Evolutionary conservation across 805 yeast species (phyloP).

Genomic region (Kuraishia capsulata): DNA sequence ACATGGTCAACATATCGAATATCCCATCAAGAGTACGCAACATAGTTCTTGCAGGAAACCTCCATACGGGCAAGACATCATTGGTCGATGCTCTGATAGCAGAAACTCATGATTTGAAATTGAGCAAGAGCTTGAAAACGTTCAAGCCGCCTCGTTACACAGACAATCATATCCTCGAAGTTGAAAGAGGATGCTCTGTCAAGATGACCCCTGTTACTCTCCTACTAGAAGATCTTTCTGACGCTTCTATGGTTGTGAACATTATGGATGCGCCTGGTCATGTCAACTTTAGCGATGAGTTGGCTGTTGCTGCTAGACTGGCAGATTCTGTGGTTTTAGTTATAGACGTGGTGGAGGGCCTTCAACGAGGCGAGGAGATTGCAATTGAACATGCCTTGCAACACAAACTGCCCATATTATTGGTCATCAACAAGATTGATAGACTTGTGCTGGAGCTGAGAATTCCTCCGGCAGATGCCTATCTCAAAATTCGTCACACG

Average conservation of each 20-base stretch:
- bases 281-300: conserved; percentile 72
- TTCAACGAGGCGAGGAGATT: conserved; percentile 46
- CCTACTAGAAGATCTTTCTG: conserved; percentile 40
- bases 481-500: conserved; percentile 50
- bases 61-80: conserved; percentile 83
- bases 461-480: conserved; percentile 67
- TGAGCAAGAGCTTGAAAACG: conserved; percentile 21
- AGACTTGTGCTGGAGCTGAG: conserved; percentile 72
- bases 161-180: conserved; percentile 65
- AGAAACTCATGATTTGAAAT: conserved; percentile 49
- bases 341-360: conserved; percentile 82
- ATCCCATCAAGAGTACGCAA: conserved; percentile 64
- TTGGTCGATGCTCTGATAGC: conserved; percentile 58
- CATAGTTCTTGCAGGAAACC: conserved; percentile 68
- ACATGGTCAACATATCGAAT: conserved; percentile 35
- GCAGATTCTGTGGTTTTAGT: conserved; percentile 63
- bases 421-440: conserved; percentile 78
- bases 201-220: conserved; percentile 55
- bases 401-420: conserved; percentile 39
- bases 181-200: conserved; percentile 60
- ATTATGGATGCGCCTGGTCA: conserved; percentile 92
- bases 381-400: conserved; percentile 43
- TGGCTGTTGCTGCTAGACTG: conserved; percentile 43
- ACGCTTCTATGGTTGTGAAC: conserved; percentile 48
- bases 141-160: conserved; percentile 51